Base-by-base conservation (phyloP, 2,329 filamentous ascomycete genomes). In the Fusarium humuli region DNA sequence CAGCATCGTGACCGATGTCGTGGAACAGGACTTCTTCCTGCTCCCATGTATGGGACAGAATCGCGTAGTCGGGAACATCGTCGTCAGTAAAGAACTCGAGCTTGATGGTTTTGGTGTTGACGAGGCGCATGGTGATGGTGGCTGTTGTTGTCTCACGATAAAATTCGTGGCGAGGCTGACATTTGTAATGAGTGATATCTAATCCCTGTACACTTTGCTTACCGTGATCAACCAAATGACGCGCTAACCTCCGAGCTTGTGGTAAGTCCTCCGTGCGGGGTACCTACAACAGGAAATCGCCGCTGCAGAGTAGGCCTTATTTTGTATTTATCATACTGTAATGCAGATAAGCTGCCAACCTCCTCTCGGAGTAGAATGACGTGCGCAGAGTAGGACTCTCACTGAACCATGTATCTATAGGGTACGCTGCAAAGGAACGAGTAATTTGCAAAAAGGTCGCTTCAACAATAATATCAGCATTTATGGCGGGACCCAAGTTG, bases 21-120 rank as follows among this genome's bases (percentile, higher is more conserved):
- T 65, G n/a, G 11, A 70, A 59, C 3, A 62, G 11, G 0, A 70
- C 34, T 16, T 71, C 66, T 12, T 70, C 56, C 2, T 67, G 27
- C 1, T 40, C 59, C 58, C 67, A 69, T 0, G 61, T 70, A 12
- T 70, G 65, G 0, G 67, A 69, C 0, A 70, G 42, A 12, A 69
- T 59, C 0, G 67, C 65, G n/a, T 69, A 69, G 3, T 45, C 7
- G 8, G 57, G 49, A 3, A 50, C 25, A 18, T 57, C 14, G 0
- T 48, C 53, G 13, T 61, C 53, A 25, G 30, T 1, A 3, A 54
- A 13, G 2, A 54, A 58, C 14, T 64, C 49, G 3, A 69, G 25
- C 1, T 49, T 6, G 3, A 69, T 30, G 2, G 27, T 41, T 10
- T 25, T 2, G 1, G 54, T 30, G 13, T 77, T 64, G 47, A 75